Conservation (phyloP, 1,139 yeast species). For the Candida pseudocylindracea region DNA sequence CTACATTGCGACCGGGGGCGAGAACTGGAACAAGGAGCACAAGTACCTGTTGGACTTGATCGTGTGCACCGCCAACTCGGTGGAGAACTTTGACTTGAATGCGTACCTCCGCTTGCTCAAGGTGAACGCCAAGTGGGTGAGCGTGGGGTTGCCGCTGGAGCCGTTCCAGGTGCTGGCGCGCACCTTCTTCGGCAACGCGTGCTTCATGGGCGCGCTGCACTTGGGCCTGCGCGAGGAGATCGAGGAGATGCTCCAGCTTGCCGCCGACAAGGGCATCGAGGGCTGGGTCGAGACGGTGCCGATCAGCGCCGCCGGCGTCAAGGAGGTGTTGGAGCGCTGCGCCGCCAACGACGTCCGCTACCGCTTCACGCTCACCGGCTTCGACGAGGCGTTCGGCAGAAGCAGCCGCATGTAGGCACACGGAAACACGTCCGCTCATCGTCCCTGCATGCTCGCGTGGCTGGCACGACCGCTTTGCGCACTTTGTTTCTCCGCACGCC, state of each 20-base stretch:
- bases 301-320: constrained; percentile 17
- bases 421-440: no score
- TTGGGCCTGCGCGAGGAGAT: constrained; percentile 33
- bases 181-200: constrained; percentile 12
- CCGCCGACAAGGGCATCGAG: constrained; percentile 23
- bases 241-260: constrained; percentile 27
- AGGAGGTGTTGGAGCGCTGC: constrained; percentile 25
- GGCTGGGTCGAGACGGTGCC: constrained; percentile 42
- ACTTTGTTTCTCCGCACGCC: no score
- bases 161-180: constrained; percentile 3
- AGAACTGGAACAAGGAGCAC: constrained; percentile 13
- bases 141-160: constrained; percentile 26
- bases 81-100: constrained; percentile 12
- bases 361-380: constrained; percentile 38
- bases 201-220: constrained; percentile 13
- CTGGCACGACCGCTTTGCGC: no score
- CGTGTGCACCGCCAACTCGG: constrained; percentile 22
- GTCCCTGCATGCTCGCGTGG: no score
- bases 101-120: constrained; percentile 12
- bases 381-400: constrained; percentile 16
- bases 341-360: constrained; percentile 35
- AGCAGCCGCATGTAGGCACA: no score
- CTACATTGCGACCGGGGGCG: constrained; percentile 22
- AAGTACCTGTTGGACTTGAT: constrained; percentile 20
- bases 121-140: constrained; percentile 24